Conservation (phyloP, 306 rosid genomes). For the Rosa chinensis region DNA sequence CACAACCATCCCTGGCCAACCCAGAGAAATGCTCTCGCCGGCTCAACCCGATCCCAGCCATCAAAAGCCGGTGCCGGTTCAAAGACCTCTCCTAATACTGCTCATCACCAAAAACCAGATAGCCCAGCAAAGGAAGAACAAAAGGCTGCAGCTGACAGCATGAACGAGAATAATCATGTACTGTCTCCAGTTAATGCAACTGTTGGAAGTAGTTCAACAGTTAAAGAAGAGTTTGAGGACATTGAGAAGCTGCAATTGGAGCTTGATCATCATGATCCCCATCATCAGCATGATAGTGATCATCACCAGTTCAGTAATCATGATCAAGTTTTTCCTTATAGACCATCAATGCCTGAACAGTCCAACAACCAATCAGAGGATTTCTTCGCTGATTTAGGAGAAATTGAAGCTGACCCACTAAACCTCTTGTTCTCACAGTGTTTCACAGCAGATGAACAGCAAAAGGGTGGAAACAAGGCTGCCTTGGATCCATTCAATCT, state of each 20-base stretch:
- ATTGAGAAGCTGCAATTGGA: slow-evolving; percentile 41
- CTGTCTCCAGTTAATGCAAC: slow-evolving; percentile 16
- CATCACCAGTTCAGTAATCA: slow-evolving; percentile 43
- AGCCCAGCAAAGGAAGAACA: slow-evolving; percentile 48
- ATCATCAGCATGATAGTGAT: slow-evolving; percentile 30
- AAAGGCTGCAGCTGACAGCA: slow-evolving; percentile 22
- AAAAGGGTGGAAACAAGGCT: slow-evolving; percentile 16
- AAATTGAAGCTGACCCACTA: slow-evolving; percentile 66
- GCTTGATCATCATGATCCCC: slow-evolving; percentile 45
- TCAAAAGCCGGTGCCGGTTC: slow-evolving; percentile 39
- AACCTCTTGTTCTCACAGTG: slow-evolving; percentile 58
- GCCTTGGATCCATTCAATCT: slow-evolving; percentile 65
- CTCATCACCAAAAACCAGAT: slow-evolving; percentile 26
- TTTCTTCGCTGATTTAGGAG: slow-evolving; percentile 73
- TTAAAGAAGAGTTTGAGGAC: slow-evolving; percentile 59
- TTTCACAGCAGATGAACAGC: slow-evolving; percentile 40
- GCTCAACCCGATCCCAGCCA: slow-evolving; percentile 72
- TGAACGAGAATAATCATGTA: slow-evolving; percentile 24
- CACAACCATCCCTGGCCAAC: slow-evolving; percentile 99
- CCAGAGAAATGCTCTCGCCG: slow-evolving; percentile 89
- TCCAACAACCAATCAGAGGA: slow-evolving; percentile 37
- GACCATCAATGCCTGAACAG: slow-evolving; percentile 38
- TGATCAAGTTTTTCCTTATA: slow-evolving; percentile 37
- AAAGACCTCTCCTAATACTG: slow-evolving; percentile 19
- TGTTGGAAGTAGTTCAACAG: slow-evolving; percentile 28